Conservation (phyloP, 2,329 filamentous ascomycete genomes). For the Ophiobolus disseminans region DNA sequence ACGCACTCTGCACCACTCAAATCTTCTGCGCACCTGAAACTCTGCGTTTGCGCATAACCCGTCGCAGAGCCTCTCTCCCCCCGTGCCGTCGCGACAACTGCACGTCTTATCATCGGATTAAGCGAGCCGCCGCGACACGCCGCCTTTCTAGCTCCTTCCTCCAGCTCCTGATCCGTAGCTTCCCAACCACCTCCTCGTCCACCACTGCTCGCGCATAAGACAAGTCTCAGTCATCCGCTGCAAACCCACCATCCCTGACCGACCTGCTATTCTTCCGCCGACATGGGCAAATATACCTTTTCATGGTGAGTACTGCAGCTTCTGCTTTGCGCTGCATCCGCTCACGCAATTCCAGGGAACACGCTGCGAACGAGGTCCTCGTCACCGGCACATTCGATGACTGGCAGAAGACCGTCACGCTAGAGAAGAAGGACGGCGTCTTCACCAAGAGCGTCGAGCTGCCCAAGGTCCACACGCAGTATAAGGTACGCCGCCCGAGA, state of each 20-base stretch:
- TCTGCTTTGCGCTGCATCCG: slow-evolving; percentile 12
- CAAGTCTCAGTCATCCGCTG: slow-evolving; percentile 35
- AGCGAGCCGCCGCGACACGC: slow-evolving; percentile 30
- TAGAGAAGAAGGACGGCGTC: slow-evolving; percentile 73
- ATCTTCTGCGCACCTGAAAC: slow-evolving; percentile 12
- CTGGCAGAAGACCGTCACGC: slow-evolving; percentile 86
- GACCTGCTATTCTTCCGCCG: slow-evolving; percentile 26
- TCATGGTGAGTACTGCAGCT: slow-evolving; percentile 65
- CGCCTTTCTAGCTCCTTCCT: slow-evolving; percentile 30
- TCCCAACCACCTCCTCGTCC: slow-evolving; percentile 32
- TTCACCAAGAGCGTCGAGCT: slow-evolving; percentile 86
- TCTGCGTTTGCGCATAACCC: slow-evolving; percentile 19
- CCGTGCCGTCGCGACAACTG: slow-evolving; percentile 12
- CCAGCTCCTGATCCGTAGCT: slow-evolving; percentile 35
- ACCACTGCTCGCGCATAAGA: slow-evolving; percentile 29
- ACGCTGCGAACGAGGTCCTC: slow-evolving; percentile 83
- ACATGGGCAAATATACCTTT: slow-evolving; percentile 73
- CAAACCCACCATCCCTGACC: slow-evolving; percentile 19
- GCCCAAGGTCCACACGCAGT: slow-evolving; percentile 76
- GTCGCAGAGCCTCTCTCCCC: slow-evolving; percentile 20
- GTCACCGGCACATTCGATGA: slow-evolving; percentile 96
- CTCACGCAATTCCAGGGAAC: slow-evolving; percentile 67
- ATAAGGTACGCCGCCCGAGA: slow-evolving; percentile 75
- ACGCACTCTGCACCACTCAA: slow-evolving; percentile 17
- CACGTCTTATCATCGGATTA: slow-evolving; percentile 25